Conservation (phyloP, 2,329 filamentous ascomycete species). For the Trichophyton rubrum region DNA sequence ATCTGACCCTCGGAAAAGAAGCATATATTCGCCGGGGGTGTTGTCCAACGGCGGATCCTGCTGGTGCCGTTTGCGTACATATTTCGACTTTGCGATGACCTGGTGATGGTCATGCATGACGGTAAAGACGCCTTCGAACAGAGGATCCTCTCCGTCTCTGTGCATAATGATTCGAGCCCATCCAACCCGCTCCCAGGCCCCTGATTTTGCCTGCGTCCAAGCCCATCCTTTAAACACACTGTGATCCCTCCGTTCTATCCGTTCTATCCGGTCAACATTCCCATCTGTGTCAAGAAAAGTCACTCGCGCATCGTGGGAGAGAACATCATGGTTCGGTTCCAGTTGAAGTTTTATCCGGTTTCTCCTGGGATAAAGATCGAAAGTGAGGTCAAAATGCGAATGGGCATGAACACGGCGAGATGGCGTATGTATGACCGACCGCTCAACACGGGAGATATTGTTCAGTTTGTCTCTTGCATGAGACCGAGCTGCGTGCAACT, state of each 20-base stretch:
- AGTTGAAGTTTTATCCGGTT: conserved; percentile 66
- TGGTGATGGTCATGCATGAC: conserved; percentile 75
- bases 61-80: conserved; percentile 56
- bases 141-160: conserved; percentile 60
- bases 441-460: conserved; percentile 59
- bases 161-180: conserved; percentile 75
- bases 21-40: conserved; percentile 61
- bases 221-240: conserved; percentile 73
- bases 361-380: conserved; percentile 54
- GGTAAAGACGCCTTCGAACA: conserved; percentile 85
- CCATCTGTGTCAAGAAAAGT: conserved; percentile 63
- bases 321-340: conserved; percentile 81
- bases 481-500: conserved; percentile 49
- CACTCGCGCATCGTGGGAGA: conserved; percentile 63
- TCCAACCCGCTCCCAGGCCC: conserved; percentile 66
- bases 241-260: conserved; percentile 59
- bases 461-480: conserved; percentile 62
- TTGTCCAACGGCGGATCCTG: conserved; percentile 55
- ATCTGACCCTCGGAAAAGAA: conserved; percentile 87
- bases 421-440: conserved; percentile 64
- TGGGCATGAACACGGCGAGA: conserved; percentile 67
- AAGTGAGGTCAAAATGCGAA: conserved; percentile 74
- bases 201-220: conserved; percentile 52
- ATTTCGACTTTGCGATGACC: conserved; percentile 63
- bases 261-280: conserved; percentile 50